Evolutionary conservation across 2,329 filamentous ascomycete species (phyloP).

Genomic region (Rachicladosporium sp.): DNA sequence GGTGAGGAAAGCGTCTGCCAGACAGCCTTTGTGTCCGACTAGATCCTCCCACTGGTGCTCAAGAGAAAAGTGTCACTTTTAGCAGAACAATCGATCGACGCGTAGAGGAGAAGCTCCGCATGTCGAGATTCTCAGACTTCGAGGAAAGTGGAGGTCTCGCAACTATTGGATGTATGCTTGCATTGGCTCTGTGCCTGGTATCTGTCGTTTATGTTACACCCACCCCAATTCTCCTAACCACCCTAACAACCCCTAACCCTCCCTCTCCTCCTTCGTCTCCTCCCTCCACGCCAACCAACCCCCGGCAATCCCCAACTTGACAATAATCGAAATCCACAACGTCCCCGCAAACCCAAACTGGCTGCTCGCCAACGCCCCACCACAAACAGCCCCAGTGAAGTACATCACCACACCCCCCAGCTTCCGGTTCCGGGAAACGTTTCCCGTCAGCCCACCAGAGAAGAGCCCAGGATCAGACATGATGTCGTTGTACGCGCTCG

Average conservation of each 20-base stretch:
- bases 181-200: too few relatives aligned
- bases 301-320: slow-evolving; percentile 24
- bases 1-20: too few relatives aligned
- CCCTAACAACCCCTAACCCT: background rate
- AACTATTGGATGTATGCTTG: too few relatives aligned
- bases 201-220: too few relatives aligned
- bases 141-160: too few relatives aligned
- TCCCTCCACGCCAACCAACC: slow-evolving; percentile 28
- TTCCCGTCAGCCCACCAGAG: slow-evolving; percentile 23
- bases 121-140: too few relatives aligned
- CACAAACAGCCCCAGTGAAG: slow-evolving; percentile 38
- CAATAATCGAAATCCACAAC: slow-evolving; percentile 30
- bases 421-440: slow-evolving; percentile 41
- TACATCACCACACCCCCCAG: slow-evolving; percentile 36
- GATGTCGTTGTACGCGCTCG: slow-evolving; percentile 67
- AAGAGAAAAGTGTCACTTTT: too few relatives aligned
- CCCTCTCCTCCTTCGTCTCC: slow-evolving; percentile 10
- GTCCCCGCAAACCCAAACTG: slow-evolving; percentile 36
- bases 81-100: too few relatives aligned
- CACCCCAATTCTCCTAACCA: background rate
- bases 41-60: too few relatives aligned
- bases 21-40: too few relatives aligned
- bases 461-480: slow-evolving; percentile 51
- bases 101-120: too few relatives aligned
- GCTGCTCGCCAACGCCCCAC: slow-evolving; percentile 42